phyloP scores from a whole-genome alignment of 2,329 filamentous ascomycete genomes.

The Lasiodiplodia sp. region DNA sequence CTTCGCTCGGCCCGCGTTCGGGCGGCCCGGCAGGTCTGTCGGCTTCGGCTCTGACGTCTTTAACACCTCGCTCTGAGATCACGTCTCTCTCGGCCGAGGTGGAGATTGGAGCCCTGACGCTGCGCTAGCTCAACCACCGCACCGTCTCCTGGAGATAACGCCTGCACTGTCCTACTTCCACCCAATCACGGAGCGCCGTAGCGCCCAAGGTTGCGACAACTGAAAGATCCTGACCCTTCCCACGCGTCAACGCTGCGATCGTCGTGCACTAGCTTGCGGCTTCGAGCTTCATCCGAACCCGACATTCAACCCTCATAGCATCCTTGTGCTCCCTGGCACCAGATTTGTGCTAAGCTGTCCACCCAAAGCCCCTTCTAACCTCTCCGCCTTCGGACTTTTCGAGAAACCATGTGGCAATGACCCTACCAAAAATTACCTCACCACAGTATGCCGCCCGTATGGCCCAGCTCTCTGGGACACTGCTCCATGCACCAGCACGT shows the following conservation, averaged over 20 bases:
- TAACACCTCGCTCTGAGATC: background rate
- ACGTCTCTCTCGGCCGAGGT: slow-evolving; percentile 10
- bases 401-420: slow-evolving; percentile 3
- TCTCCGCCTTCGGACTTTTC: background rate
- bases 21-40: background rate
- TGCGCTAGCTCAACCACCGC: slow-evolving; percentile 2
- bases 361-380: background rate
- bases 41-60: background rate
- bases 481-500: slow-evolving; percentile 19
- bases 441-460: background rate
- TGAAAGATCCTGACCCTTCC: background rate
- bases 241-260: background rate
- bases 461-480: background rate
- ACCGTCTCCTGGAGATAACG: slow-evolving; percentile 20
- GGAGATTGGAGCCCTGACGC: slow-evolving; percentile 10
- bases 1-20: background rate
- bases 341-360: background rate
- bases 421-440: slow-evolving; percentile 13
- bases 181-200: background rate
- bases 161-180: background rate
- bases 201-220: background rate
- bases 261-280: background rate
- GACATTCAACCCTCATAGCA: background rate
- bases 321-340: background rate
- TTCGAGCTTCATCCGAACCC: slow-evolving; percentile 10